Percentiles rank a stretch among this genome's conserved stretches.
These are phyloP conservation scores for Phaeosphaeriaceae sp. DNA, from an alignment of 2,329 filamentous ascomycete genomes.

Conservation along the genomic window DNA sequence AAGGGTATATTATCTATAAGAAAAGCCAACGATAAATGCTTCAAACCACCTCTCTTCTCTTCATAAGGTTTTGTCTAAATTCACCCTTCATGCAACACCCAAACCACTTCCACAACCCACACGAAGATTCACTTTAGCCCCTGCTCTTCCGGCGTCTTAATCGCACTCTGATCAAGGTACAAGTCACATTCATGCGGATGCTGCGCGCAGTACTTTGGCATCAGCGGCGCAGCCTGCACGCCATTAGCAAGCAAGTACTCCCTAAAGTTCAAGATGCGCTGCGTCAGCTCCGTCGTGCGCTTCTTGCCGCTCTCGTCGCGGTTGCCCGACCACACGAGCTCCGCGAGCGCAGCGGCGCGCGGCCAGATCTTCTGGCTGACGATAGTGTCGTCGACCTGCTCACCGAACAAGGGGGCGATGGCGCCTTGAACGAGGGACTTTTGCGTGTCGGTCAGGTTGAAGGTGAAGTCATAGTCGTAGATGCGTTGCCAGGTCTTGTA, in stretches of 20 bases:
- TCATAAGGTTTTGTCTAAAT: not conserved
- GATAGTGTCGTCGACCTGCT: constrained; percentile 62
- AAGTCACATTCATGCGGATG: constrained; percentile 66
- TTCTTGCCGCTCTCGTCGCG: constrained; percentile 57
- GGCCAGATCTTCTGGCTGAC: constrained; percentile 63
- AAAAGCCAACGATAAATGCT: too few relatives aligned
- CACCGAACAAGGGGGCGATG: constrained; percentile 60
- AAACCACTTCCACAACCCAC: not conserved
- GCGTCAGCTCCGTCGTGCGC: constrained; percentile 61
- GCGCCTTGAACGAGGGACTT: constrained; percentile 60
- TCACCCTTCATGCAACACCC: not conserved
- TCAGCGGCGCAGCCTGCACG: constrained; percentile 57
- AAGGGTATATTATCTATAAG: constrained; percentile 1
- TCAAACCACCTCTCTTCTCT: too few relatives aligned
- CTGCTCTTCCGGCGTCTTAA: not conserved
- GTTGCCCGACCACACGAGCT: constrained; percentile 65
- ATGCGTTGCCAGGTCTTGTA: constrained; percentile 69
- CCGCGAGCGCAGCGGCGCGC: constrained; percentile 62
- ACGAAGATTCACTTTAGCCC: not conserved
- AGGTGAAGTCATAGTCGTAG: constrained; percentile 65
- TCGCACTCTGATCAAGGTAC: constrained; percentile 56
- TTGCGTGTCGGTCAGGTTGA: constrained; percentile 56
- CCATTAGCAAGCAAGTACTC: constrained; percentile 65
- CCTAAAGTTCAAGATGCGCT: constrained; percentile 65
- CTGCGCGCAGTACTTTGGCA: constrained; percentile 65